Evolutionary conservation across 257 asterid genomes (phyloP).

Genomic region (Osmanthus fragrans): DNA sequence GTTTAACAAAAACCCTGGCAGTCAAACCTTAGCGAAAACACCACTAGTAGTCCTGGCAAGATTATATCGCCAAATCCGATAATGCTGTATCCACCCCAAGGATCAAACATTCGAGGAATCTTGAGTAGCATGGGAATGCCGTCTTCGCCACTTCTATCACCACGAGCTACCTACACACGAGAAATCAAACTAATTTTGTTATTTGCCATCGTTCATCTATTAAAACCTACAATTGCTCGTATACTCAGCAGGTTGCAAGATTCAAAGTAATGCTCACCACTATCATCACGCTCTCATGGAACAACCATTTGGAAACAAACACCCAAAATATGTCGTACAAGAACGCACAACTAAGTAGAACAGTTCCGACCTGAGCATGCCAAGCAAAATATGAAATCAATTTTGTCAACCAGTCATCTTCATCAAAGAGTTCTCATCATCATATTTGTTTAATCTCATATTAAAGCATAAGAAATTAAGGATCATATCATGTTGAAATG

Average conservation of each 20-base stretch:
- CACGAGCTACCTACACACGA: constrained; percentile 76
- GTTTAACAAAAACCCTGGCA: background rate
- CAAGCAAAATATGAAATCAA: constrained; percentile 19
- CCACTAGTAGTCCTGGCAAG: constrained; percentile 83
- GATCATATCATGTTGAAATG: background rate
- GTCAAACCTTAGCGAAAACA: constrained; percentile 56
- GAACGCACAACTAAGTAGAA: constrained; percentile 86
- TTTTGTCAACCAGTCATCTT: background rate
- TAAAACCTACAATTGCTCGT: background rate
- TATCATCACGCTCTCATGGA: constrained; percentile 96
- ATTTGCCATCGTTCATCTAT: background rate
- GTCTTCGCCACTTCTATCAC: constrained; percentile 95
- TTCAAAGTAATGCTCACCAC: constrained; percentile 56
- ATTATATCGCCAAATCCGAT: constrained; percentile 94
- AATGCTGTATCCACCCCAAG: constrained; percentile 95
- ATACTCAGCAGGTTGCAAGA: background rate
- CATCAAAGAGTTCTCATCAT: background rate
- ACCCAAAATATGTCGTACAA: constrained; percentile 97
- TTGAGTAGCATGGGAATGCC: constrained; percentile 93
- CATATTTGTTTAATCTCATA: background rate
- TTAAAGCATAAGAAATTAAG: background rate
- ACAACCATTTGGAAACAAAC: constrained; percentile 82
- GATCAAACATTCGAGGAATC: constrained; percentile 94
- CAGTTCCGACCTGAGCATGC: constrained; percentile 85
- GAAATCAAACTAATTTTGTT: constrained; percentile 11